Conservation (phyloP, 768 basidiomycete genomes). For the Psilocybe subaeruginosa region DNA sequence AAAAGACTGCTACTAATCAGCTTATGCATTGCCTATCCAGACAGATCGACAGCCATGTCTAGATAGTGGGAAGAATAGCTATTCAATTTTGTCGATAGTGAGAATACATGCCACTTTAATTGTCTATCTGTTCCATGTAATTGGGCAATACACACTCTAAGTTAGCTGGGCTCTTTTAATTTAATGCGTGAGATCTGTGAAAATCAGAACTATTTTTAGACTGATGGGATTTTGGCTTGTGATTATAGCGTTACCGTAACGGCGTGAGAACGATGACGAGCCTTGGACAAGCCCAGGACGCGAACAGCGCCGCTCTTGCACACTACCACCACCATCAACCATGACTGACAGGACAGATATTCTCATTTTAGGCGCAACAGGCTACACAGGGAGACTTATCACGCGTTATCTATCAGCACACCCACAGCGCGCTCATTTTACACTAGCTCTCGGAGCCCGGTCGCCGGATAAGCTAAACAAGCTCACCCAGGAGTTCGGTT, state of each 20-base stretch:
- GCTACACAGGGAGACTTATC: constrained; percentile 73
- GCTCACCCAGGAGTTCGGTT: constrained; percentile 48
- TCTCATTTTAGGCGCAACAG: constrained; percentile 76
- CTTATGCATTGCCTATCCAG: not conserved
- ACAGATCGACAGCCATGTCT: constrained; percentile 11
- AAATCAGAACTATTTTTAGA: not conserved
- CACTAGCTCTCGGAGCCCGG: constrained; percentile 71
- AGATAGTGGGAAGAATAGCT: not conserved
- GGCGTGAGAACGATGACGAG: not conserved
- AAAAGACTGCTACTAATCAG: not conserved
- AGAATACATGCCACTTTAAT: too few species aligned
- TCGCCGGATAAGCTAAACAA: constrained; percentile 62
- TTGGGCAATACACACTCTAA: too few species aligned
- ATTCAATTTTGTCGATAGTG: too few species aligned
- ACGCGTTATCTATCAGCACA: constrained; percentile 68
- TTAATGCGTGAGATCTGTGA: not conserved
- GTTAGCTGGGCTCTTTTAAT: too few species aligned
- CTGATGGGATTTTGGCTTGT: not conserved
- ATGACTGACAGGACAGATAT: constrained; percentile 49
- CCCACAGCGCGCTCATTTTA: constrained; percentile 60
- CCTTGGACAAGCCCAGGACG: not conserved
- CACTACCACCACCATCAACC: constrained; percentile 8
- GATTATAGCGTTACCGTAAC: not conserved
- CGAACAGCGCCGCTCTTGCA: not conserved
- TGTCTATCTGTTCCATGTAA: too few species aligned